Base-by-base conservation (phyloP, 345 rosid genomes). In the Streptanthus diversifolius region DNA sequence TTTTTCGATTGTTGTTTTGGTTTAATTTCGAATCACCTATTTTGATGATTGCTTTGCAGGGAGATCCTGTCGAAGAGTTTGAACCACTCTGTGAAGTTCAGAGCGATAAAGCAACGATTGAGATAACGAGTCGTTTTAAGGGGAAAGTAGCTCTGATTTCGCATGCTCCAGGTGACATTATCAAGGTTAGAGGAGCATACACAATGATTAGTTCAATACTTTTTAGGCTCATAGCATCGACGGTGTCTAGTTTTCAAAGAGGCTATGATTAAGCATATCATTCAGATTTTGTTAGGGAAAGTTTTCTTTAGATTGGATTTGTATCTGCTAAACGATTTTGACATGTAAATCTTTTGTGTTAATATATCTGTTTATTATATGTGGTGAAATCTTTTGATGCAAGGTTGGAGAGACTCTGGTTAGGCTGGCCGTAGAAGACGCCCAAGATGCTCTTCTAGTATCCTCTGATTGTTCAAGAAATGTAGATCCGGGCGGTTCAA, bases 61-160 rank as follows among this genome's bases (percentile, higher is more conserved):
- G 97, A 1, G 97, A 91, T 81, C 68, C 39, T 74, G 79, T 93
- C 9, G 97, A 91, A 57, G 98, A 93, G 80, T 91, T 91, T 80
- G 96, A 93, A 73, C 96, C 90, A n/a, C 82, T 91, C 5, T 91
- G 98, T 62, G 98, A 91, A 86, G 97, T 93, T 71, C 98, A 93
- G 77, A 93, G 98, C 17, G 98, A 93, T 79, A 93, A 93, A 78
- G 98, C 98, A 37, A 91, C 97, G 0, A 91, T 93, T 51, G 96
- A 89, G 78, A 93, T 93, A 45, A 93, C 98, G 0, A 93, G 98
- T 59, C 91, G 97, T n/a, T 93, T 89, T 75, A 85, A 83, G 63
- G 98, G 98, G 43, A 93, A 84, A 83, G 88, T 88, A 47, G 79
- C 82, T 58, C 73, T 78, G 44, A 66, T 91, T 61, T 82, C 79